Evolutionary conservation across 768 basidiomycete species (phyloP), one percentile per base, ranked within the genome.

Genomic region (Lactarius sp.): DNA sequence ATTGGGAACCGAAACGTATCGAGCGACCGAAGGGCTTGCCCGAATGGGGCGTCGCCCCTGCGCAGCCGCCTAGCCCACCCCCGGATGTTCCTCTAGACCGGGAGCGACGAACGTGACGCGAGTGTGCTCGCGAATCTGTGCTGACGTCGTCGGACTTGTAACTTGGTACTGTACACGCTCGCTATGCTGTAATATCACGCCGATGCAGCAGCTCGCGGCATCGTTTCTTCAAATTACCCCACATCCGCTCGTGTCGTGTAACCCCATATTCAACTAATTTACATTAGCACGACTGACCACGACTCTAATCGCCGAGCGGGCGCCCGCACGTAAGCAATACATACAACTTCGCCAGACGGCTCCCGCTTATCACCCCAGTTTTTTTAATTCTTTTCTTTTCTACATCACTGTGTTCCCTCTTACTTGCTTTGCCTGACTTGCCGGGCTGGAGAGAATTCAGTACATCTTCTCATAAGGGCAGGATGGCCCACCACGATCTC

Each of bases 1-100:
- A n/a, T n/a, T 96, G 91, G 88, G 95, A 98, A 68, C 87, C 86
- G 52, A 90, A 89, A 69, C 80, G 95, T 44, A 91, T 97, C 39
- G 80, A 81, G 36, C 79, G 95, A 47, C 92, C 94, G 4, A 84
- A 85, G 44, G 95, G 94, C 18, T 75, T 92, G n/a, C 92, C 92
- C 1, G 94, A 96, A 72, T 96, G 93, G 95, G 95, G 94, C 60
- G 86, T 91, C 27, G 83, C 90, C 20, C 90, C 92, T 3, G 76
- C 83, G 2, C 83, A 83, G 71, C 80, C 83, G 14, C 75, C 77
- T 3, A 49, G 34, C 10, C 41, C 59, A 6, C 34, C 54, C 4
- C 64, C 64, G 20, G 47, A 59, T 41, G 47, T 50, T 10, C 46
- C 47, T 8, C 9, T 34, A 42, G 22, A 42, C 13, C 39, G 10